phyloP scores from a whole-genome alignment of 495 filamentous ascomycete genomes.

The Penicillium manginii region DNA sequence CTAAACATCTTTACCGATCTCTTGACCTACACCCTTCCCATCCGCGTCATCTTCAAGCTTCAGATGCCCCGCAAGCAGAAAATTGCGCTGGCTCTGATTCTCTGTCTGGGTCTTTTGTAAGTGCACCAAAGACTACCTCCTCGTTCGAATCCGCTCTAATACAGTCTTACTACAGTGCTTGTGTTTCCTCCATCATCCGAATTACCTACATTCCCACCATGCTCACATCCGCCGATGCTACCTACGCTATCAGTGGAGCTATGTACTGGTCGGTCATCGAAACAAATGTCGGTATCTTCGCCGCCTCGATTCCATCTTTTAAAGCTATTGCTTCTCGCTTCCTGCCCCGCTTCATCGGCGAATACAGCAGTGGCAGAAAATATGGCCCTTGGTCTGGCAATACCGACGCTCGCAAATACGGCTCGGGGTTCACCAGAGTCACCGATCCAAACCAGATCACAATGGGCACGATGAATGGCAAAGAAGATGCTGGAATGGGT shows the following conservation, averaged over 20 bases:
- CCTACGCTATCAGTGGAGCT: constrained; percentile 44
- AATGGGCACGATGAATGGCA: constrained; percentile 21
- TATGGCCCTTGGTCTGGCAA: constrained; percentile 34
- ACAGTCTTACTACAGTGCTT: constrained; percentile 30
- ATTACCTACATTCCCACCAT: constrained; percentile 46
- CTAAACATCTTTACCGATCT: constrained; percentile 59
- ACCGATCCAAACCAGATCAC: constrained; percentile 28
- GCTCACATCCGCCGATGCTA: constrained; percentile 38
- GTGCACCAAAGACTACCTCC: constrained; percentile 6
- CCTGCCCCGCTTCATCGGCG: constrained; percentile 43
- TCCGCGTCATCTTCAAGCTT: constrained; percentile 42
- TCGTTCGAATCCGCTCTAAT: neutral
- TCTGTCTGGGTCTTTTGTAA: constrained; percentile 48
- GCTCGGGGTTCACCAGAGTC: constrained; percentile 37
- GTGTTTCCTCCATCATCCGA: constrained; percentile 47
- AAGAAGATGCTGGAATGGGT: constrained; percentile 24
- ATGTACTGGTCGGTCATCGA: constrained; percentile 53
- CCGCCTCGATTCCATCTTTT: constrained; percentile 47
- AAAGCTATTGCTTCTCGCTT: constrained; percentile 47
- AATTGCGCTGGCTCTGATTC: constrained; percentile 37
- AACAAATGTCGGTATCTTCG: constrained; percentile 47
- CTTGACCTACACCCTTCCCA: constrained; percentile 52
- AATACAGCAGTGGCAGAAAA: constrained; percentile 37
- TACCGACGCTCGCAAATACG: constrained; percentile 23
- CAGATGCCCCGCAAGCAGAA: constrained; percentile 43